These are phyloP conservation scores for Cutaneotrichosporon mucoides DNA, from an alignment of 1,284 basidiomycete genomes.

Conservation along the genomic window DNA sequence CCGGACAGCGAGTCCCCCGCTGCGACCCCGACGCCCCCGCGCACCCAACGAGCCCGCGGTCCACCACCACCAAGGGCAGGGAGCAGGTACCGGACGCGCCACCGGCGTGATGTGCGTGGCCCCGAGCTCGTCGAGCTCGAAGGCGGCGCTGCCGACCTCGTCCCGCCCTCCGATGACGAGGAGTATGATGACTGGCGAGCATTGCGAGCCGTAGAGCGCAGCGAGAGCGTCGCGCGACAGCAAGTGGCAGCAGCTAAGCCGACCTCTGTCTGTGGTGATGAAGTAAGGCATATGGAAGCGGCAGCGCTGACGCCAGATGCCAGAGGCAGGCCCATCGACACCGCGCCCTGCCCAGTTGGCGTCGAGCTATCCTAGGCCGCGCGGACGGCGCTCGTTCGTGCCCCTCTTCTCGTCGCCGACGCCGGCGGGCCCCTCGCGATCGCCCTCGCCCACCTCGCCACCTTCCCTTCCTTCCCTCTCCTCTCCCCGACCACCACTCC, in stretches of 20 bases:
- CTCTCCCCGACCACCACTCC: background rate
- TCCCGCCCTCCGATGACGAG: slow-evolving; percentile 42
- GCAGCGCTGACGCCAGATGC: background rate
- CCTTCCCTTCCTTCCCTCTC: background rate
- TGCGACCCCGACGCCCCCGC: background rate
- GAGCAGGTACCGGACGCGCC: slow-evolving; percentile 12
- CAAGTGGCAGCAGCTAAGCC: background rate
- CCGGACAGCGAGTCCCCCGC: too few species aligned
- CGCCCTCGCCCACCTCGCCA: background rate
- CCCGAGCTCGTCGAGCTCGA: slow-evolving; percentile 10
- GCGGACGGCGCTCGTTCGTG: background rate
- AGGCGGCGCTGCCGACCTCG: slow-evolving; percentile 27
- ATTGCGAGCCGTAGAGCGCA: slow-evolving; percentile 8
- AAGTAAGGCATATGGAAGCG: background rate
- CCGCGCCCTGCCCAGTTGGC: too few species aligned
- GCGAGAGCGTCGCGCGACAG: background rate
- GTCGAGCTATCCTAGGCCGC: background rate
- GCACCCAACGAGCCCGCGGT: background rate
- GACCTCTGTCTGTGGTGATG: background rate
- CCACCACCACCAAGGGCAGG: background rate
- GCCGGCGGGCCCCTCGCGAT: background rate
- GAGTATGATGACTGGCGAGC: slow-evolving; percentile 40
- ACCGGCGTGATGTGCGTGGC: slow-evolving; percentile 10
- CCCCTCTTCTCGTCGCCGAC: slow-evolving; percentile 1
- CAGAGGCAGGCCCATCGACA: background rate